Evolutionary conservation across 2,329 filamentous ascomycete species (phyloP).

Genomic region (Sporothrix protearum): DNA sequence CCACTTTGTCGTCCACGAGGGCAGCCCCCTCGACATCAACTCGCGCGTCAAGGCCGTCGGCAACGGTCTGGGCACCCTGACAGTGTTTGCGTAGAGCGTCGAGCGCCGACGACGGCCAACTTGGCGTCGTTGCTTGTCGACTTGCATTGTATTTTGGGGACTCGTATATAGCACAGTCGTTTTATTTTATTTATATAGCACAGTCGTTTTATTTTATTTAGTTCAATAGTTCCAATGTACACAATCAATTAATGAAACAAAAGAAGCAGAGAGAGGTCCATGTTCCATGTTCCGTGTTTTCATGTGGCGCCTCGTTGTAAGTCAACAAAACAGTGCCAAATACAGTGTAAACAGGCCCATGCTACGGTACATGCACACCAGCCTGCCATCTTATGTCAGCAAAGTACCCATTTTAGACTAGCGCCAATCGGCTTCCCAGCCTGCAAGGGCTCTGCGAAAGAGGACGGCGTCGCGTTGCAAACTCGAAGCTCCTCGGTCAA

Average conservation of each 20-base stretch:
- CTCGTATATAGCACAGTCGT: not conserved
- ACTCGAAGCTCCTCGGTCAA: not conserved
- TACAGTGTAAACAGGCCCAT: not conserved
- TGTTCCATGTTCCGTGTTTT: too few species aligned
- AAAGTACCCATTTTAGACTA: not conserved
- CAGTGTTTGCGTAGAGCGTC: slow-evolving; percentile 37
- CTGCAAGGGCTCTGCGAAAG: not conserved
- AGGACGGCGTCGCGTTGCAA: not conserved
- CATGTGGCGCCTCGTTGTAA: too few species aligned
- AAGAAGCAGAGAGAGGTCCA: too few species aligned
- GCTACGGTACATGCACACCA: not conserved
- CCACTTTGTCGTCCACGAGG: slow-evolving; percentile 62
- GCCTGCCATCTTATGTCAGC: not conserved
- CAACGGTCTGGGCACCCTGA: slow-evolving; percentile 40
- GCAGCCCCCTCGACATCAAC: slow-evolving; percentile 59
- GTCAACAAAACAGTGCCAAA: not conserved
- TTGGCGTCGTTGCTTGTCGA: not conserved
- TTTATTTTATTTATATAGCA: too few species aligned
- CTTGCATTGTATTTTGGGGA: not conserved
- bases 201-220: too few species aligned
- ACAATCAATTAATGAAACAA: too few species aligned
- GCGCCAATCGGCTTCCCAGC: not conserved
- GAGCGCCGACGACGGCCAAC: not conserved
- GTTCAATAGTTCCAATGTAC: too few species aligned
- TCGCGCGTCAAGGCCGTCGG: slow-evolving; percentile 53